Percentiles rank a stretch among this genome's conserved stretches.
Evolutionary conservation across 78 protist species (phyloP).

Genomic region (Dictyostelium discoideum): dicty_2.7 NC_007090.3:4117001-4117500

Average conservation of each 20-base stretch:
- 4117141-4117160: conserved; percentile 57
- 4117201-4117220: conserved; percentile 21
- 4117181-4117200: conserved; percentile 53
- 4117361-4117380: background rate
- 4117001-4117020: conserved; percentile 64
- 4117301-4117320: background rate
- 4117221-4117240: background rate
- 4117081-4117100: conserved; percentile 66
- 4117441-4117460: background rate
- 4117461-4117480: background rate
- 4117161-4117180: conserved; percentile 64
- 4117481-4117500: background rate
- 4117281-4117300: conserved; percentile 18
- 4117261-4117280: conserved; percentile 24
- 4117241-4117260: conserved; percentile 20
- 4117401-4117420: background rate
- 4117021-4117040: conserved; percentile 30
- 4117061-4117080: conserved; percentile 15
- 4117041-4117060: conserved; percentile 22
- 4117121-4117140: conserved; percentile 7
- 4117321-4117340: background rate
- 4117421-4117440: conserved; percentile 11
- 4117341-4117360: background rate
- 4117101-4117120: conserved; percentile 62
- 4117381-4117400: background rate